Evolutionary conservation across 2,329 filamentous ascomycete species (phyloP).

Genomic region (Colletotrichum simmondsii): DNA sequence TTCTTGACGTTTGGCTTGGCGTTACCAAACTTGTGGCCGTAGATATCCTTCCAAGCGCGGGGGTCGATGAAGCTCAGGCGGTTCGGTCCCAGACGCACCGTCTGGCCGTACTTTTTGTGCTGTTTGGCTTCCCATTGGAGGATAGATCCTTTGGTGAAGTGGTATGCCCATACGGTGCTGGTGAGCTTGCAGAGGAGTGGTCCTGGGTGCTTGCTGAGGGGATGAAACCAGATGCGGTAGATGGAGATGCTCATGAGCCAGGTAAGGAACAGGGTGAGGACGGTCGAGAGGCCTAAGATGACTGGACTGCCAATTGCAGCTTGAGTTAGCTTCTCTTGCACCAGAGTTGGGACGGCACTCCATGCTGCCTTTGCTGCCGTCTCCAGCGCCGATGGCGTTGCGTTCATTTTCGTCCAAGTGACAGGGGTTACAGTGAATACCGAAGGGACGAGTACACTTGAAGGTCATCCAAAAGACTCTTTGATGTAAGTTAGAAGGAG

Average conservation of each 20-base stretch:
- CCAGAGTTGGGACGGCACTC: not conserved
- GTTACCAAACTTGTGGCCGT: conserved; percentile 12
- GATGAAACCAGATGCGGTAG: conserved; percentile 46
- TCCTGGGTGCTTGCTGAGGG: conserved; percentile 41
- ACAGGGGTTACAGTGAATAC: not conserved
- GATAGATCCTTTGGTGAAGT: conserved; percentile 12
- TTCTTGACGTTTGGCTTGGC: not conserved
- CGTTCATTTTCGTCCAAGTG: not conserved
- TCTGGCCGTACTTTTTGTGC: conserved; percentile 23
- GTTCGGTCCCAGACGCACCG: conserved; percentile 35
- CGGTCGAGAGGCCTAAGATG: not conserved
- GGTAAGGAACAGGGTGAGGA: not conserved
- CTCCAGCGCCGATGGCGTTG: not conserved
- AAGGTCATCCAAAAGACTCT: not conserved
- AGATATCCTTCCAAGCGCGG: conserved; percentile 35
- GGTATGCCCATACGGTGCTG: not conserved
- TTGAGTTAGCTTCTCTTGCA: not conserved
- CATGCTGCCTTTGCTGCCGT: not conserved
- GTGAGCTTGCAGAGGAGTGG: conserved; percentile 26
- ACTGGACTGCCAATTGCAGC: not conserved
- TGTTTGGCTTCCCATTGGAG: conserved; percentile 10
- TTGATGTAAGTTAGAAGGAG: not conserved
- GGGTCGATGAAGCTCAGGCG: conserved; percentile 35
- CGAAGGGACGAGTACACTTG: not conserved
- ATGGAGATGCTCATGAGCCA: conserved; percentile 15